Evolutionary conservation across 2,329 filamentous ascomycete genomes (phyloP).

Genomic region (Cladosporium sp.): DNA sequence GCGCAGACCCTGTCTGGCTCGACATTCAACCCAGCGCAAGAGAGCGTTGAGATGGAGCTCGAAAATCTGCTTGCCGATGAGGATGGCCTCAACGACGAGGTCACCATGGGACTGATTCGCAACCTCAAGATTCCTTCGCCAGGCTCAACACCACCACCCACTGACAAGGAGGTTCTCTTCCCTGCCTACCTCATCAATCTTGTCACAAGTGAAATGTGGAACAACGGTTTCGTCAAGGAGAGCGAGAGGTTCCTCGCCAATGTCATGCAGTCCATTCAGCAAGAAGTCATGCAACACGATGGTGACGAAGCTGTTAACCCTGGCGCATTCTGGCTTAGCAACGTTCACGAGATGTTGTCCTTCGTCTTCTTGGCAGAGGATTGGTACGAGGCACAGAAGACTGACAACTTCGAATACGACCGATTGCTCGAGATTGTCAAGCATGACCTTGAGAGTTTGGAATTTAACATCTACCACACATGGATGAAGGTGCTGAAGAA

Average conservation of each 20-base stretch:
- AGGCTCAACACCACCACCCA: conserved; percentile 79
- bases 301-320: conserved; percentile 96
- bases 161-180: conserved; percentile 98
- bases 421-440: conserved; percentile 97
- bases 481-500: conserved; percentile 99
- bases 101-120: conserved; percentile 90
- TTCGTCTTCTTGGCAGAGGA: conserved; percentile 99
- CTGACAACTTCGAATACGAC: conserved; percentile 98
- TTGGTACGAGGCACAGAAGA: conserved; percentile 99
- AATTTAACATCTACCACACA: conserved; percentile 99
- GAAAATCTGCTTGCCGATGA: conserved; percentile 92
- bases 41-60: conserved; percentile 92
- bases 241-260: conserved; percentile 98
- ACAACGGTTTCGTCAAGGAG: conserved; percentile 99
- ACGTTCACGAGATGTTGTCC: conserved; percentile 99
- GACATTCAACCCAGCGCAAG: conserved; percentile 73
- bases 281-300: conserved; percentile 98
- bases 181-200: conserved; percentile 98
- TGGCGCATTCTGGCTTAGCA: conserved; percentile 97
- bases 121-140: conserved; percentile 95
- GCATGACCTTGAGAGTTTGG: conserved; percentile 94
- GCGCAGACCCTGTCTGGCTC: conserved; percentile 70
- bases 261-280: conserved; percentile 99
- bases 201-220: conserved; percentile 99
- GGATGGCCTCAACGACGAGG: conserved; percentile 92